These are phyloP conservation scores for Exserohilum rostratum DNA, from an alignment of 2,329 filamentous ascomycete species.

Conservation along the genomic window DNA sequence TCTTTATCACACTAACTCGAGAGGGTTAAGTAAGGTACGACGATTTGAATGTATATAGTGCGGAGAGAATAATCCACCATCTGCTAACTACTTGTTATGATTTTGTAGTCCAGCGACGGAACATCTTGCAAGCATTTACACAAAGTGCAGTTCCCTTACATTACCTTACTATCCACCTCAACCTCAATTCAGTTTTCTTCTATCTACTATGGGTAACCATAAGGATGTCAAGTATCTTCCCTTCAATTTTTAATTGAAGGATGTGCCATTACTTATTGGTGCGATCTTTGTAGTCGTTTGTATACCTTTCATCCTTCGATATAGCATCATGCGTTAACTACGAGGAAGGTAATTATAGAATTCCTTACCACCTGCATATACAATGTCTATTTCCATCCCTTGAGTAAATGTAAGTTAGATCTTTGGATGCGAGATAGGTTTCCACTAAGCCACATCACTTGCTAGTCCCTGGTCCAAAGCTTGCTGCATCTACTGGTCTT, in stretches of 20 bases:
- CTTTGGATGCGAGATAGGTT: background rate
- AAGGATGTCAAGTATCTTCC: background rate
- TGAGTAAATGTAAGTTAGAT: background rate
- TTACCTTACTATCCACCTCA: too few relatives aligned
- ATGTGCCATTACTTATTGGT: background rate
- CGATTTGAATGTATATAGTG: too few relatives aligned
- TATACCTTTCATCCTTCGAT: too few relatives aligned
- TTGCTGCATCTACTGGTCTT: background rate
- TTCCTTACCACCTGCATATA: background rate
- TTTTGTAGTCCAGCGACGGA: too few relatives aligned
- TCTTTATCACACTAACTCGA: too few relatives aligned
- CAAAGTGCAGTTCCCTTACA: too few relatives aligned
- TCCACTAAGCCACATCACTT: background rate
- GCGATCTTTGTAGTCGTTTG: background rate
- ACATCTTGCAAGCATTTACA: too few relatives aligned
- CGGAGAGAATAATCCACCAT: too few relatives aligned
- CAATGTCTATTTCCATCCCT: conserved; percentile 7
- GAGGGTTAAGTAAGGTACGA: too few relatives aligned
- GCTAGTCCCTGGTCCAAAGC: background rate
- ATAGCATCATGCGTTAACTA: background rate
- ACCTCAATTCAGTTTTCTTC: too few relatives aligned
- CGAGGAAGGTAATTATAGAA: background rate
- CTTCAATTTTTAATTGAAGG: too few relatives aligned
- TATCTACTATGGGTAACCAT: background rate
- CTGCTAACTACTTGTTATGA: too few relatives aligned